Evolutionary conservation across 148 eudicot species (phyloP), one percentile per base, ranked within the genome.

Genomic region (Silene latifolia): DNA sequence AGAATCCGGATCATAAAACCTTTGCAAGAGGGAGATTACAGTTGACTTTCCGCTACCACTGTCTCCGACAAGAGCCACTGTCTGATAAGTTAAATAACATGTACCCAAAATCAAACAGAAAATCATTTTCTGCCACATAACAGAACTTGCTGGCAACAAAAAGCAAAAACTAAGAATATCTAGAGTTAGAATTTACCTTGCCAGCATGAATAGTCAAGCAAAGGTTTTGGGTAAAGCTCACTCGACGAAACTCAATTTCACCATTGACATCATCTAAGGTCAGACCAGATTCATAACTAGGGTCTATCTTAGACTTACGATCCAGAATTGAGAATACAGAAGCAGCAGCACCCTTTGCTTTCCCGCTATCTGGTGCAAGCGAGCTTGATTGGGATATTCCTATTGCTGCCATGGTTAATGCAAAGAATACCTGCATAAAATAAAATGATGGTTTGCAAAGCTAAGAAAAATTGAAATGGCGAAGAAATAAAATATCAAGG

Each of bases 1-100:
- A 0, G 89, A 83, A 79, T 80, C 83, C 6, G 89, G 87, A 72
- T 90, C 84, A 51, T 90, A 90, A 72, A 86, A 90, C 72, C 94
- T 86, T 76, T 90, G 91, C 70, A 90, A 62, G 19, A 90, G 79
- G 17, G 91, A 86, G 29, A 90, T 80, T 59, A 88, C 94, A 18
- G 91, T 90, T 74, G 94, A 90, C 79, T 90, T 90, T 51, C 91
- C 91, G n/a, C 95, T 82, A 65, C 95, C 95, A 77, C 95, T 90
- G 75, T 90, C 95, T 54, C 95, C 95, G 51, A 90, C 95, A 14
- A 90, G 75, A 74, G 91, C 95, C 54, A 90, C 89, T 8, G 87
- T 81, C 92, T 89, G 82, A 13, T 39, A 59, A 24, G 63, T 23
- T 19, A 24, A n/a, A 56, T n/a, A 47, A 13, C 18, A 59, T 15